Conservation (phyloP, 805 yeast species). For the Candida caryicola region DNA sequence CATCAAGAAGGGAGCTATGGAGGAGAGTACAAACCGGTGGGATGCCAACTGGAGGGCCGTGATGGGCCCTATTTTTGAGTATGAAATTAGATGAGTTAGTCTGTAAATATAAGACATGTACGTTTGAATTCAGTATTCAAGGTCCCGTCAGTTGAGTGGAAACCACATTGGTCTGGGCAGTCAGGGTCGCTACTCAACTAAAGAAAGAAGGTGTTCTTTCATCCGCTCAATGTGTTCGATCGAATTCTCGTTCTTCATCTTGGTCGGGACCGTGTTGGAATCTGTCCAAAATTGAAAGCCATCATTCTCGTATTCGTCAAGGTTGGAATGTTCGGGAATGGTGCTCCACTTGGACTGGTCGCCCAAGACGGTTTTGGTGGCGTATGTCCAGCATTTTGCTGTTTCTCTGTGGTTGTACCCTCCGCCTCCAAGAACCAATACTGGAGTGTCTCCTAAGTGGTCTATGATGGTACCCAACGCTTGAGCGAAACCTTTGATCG, state of each 20-base stretch:
- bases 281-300: slow-evolving; percentile 50
- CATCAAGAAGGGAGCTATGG: slow-evolving; percentile 65
- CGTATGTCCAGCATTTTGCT: slow-evolving; percentile 58
- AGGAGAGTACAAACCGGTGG: slow-evolving; percentile 75
- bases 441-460: slow-evolving; percentile 27
- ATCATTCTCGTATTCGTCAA: slow-evolving; percentile 43
- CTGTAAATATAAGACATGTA: too few species aligned
- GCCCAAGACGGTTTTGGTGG: slow-evolving; percentile 28
- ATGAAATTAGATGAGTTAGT: slow-evolving; percentile 8
- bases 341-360: slow-evolving; percentile 35
- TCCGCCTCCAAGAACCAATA: slow-evolving; percentile 69
- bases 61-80: slow-evolving; percentile 34
- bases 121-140: slow-evolving; percentile 16
- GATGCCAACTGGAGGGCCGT: slow-evolving; percentile 62
- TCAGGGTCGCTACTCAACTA: too few species aligned
- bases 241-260: slow-evolving; percentile 32
- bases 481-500: slow-evolving; percentile 47
- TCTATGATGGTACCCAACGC: slow-evolving; percentile 28
- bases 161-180: too few species aligned
- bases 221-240: slow-evolving; percentile 25
- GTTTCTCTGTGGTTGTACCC: slow-evolving; percentile 65
- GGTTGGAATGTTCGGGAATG: slow-evolving; percentile 49
- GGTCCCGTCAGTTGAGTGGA: background rate
- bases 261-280: slow-evolving; percentile 20
- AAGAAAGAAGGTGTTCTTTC: slow-evolving; percentile 1